Evolutionary conservation across 2,329 filamentous ascomycete species (phyloP).

Genomic region (Torrubiella hemipterigena): DNA sequence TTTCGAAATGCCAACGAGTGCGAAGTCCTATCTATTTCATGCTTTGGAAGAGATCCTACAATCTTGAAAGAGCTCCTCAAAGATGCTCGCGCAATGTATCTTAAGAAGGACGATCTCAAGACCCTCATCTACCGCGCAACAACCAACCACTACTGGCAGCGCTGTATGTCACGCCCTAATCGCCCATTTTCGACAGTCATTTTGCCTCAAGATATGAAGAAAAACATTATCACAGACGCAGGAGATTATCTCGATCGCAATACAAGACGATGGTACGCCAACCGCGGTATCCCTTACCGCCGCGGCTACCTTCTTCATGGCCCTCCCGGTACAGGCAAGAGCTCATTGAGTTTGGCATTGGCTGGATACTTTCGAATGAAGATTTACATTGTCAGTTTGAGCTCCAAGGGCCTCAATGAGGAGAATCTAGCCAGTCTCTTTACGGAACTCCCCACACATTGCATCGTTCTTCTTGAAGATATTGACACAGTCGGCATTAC

Average conservation of each 20-base stretch:
- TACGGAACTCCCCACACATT: slow-evolving; percentile 52
- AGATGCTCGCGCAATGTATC: slow-evolving; percentile 43
- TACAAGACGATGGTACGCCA: slow-evolving; percentile 67
- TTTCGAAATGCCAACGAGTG: slow-evolving; percentile 33
- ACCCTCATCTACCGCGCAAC: slow-evolving; percentile 54
- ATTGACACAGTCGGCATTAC: slow-evolving; percentile 64
- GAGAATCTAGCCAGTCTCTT: slow-evolving; percentile 55
- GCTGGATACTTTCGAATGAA: slow-evolving; percentile 59
- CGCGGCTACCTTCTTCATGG: slow-evolving; percentile 75
- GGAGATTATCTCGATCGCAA: slow-evolving; percentile 50
- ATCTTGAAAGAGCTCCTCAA: slow-evolving; percentile 50
- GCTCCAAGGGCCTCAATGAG: slow-evolving; percentile 49
- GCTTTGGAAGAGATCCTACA: slow-evolving; percentile 47
- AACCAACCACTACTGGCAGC: slow-evolving; percentile 42
- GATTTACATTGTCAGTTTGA: slow-evolving; percentile 62
- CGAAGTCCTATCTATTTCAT: slow-evolving; percentile 48
- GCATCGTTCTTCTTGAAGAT: slow-evolving; percentile 64
- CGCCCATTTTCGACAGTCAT: slow-evolving; percentile 56
- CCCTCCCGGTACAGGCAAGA: slow-evolving; percentile 71
- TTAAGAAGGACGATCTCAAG: slow-evolving; percentile 46
- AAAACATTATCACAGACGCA: slow-evolving; percentile 46
- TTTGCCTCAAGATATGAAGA: slow-evolving; percentile 47
- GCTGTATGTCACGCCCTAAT: slow-evolving; percentile 47
- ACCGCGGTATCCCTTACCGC: slow-evolving; percentile 74
- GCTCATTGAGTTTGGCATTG: slow-evolving; percentile 56